Conservation (phyloP, 2,329 filamentous ascomycete species). For the Aspergillus neotritici region DNA sequence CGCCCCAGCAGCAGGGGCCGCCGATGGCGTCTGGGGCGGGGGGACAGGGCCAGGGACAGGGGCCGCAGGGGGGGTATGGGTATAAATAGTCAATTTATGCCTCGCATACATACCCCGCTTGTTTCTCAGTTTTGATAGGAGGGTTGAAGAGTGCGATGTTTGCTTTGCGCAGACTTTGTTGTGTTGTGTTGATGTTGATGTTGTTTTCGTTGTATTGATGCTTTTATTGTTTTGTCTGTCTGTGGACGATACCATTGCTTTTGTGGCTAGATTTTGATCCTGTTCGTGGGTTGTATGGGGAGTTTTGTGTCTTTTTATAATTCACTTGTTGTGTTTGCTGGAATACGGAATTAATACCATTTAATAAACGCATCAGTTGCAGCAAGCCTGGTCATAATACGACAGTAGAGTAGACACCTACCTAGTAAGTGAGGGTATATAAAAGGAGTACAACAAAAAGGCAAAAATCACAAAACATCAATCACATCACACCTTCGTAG, state of each 20-base stretch:
- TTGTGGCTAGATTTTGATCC: not conserved
- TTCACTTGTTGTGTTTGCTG: too few species aligned
- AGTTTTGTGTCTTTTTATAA: too few species aligned
- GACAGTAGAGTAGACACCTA: not conserved
- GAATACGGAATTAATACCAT: not conserved
- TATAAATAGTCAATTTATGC: slow-evolving; percentile 17
- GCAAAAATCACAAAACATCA: slow-evolving; percentile 4
- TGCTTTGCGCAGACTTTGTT: not conserved
- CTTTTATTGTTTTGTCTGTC: not conserved
- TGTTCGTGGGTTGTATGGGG: too few species aligned
- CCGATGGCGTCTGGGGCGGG: slow-evolving; percentile 11
- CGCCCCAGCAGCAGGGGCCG: slow-evolving; percentile 15
- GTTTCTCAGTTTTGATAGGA: not conserved
- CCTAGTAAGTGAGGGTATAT: slow-evolving; percentile 7
- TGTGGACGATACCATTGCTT: slow-evolving; percentile 1
- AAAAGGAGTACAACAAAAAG: not conserved
- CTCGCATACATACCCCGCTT: not conserved
- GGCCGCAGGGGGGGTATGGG: slow-evolving; percentile 13
- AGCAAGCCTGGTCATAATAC: slow-evolving; percentile 3
- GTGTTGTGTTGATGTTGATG: not conserved
- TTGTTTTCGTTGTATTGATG: not conserved
- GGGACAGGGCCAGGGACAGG: slow-evolving; percentile 9
- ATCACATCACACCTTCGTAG: slow-evolving; percentile 5
- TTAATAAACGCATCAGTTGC: not conserved
- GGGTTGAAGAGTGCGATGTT: too few species aligned